Evolutionary conservation across 768 basidiomycete species (phyloP), one percentile per base, ranked within the genome.

Genomic region (Collybiopsis confluens): DNA sequence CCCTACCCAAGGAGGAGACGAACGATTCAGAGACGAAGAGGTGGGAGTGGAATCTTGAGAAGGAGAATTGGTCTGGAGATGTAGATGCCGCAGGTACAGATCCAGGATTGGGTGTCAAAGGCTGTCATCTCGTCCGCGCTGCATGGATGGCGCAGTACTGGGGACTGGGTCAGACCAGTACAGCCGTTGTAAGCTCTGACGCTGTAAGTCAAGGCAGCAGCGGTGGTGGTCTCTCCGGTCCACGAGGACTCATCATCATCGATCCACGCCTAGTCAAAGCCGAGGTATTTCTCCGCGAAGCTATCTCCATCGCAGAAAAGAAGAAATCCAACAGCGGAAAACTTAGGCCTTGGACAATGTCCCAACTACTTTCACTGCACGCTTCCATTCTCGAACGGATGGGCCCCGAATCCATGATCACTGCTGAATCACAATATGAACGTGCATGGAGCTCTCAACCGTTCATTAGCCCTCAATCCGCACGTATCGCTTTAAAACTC

Each of bases 121-220:
- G 76, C 20, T 71, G 85, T 24, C 82, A 86, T 63, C 75, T 78
- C 38, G 68, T 86, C 1, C 82, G 88, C 30, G 76, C 78, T 27
- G 86, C 88, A 11, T 91, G 88, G 87, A 82, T 85, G 69, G 80
- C 81, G 0, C 75, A 80, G 54, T 72, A 86, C 57, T 87, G 87
- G 84, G 82, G 81, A 16, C 70, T 72, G 9, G 79, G 78, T 6
- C 66, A 70, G 18, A 67, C n/a, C n/a, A n/a, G 61, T 37, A 66
- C 66, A 4, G 68, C 67, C 49, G 68, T 72, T 38, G 66, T 77
- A 35, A 66, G 68, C 23, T 67, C 75, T 23, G 70, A 70, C 50
- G 62, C 71, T n/a, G 63, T 67, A 48, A 40, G 23, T 27, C 43
- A 53, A 20, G 62, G 63, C 7, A 67, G 66, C 35, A 62, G 63